These are phyloP conservation scores for Apiospora rasikravindrae DNA, from an alignment of 2,329 filamentous ascomycete species.

Conservation along the genomic window DNA sequence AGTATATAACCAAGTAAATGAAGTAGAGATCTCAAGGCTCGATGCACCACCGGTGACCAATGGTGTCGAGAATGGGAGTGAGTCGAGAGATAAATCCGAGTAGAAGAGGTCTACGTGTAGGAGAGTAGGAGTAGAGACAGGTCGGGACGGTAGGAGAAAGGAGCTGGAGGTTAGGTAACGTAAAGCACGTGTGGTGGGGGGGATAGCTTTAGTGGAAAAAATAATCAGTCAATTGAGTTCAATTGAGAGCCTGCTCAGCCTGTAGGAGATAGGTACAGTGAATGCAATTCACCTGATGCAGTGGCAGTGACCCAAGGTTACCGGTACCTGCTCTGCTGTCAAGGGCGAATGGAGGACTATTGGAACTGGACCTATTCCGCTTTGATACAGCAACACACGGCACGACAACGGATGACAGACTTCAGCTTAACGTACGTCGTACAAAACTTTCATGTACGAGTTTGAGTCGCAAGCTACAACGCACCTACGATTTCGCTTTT, in stretches of 20 bases:
- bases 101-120: constrained; percentile 15
- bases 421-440: constrained; percentile 4
- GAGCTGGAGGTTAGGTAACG: constrained; percentile 1
- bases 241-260: not conserved
- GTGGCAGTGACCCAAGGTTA: not conserved
- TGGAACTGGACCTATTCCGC: not conserved
- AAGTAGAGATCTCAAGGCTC: not conserved
- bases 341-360: not conserved
- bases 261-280: not conserved
- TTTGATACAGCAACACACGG: constrained; percentile 1
- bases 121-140: not conserved
- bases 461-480: not conserved
- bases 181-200: constrained; percentile 12
- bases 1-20: constrained; percentile 1
- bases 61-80: constrained; percentile 15
- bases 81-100: constrained; percentile 6
- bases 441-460: not conserved
- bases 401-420: constrained; percentile 4
- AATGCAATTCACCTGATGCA: not conserved
- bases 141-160: not conserved
- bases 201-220: constrained; percentile 1
- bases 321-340: not conserved
- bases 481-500: not conserved
- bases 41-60: constrained; percentile 1
- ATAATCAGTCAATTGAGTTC: not conserved